Conservation (phyloP, 75 land plant species). For the Selaginella moellendorffii region DNA sequence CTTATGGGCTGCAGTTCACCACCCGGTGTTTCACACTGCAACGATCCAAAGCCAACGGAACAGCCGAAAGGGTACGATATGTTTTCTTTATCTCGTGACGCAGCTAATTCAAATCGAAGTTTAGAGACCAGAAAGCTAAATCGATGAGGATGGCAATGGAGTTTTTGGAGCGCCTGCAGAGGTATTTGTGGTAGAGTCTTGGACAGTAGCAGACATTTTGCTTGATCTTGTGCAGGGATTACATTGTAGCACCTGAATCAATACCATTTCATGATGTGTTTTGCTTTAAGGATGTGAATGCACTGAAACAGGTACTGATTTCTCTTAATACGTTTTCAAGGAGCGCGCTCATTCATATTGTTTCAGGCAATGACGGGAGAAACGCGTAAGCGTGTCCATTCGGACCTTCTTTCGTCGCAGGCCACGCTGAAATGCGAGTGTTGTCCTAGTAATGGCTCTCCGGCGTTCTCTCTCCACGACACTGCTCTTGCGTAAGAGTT, state of each 20-base stretch:
- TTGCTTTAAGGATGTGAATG: conserved; percentile 44
- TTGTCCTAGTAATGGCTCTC: conserved; percentile 24
- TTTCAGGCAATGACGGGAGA: conserved; percentile 68
- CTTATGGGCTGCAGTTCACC: too few relatives aligned
- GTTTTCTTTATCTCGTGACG: too few relatives aligned
- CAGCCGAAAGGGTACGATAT: too few relatives aligned
- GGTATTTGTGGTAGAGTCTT: too few relatives aligned
- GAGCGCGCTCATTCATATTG: conserved; percentile 1
- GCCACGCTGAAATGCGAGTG: conserved; percentile 40
- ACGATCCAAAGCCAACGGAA: too few relatives aligned
- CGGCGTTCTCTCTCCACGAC: conserved; percentile 52
- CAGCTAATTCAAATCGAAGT: too few relatives aligned
- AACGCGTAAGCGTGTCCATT: conserved; percentile 54
- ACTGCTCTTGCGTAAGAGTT: conserved; percentile 51
- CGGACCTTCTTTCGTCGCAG: conserved; percentile 45
- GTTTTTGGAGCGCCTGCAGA: too few relatives aligned
- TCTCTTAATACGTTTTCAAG: conserved; percentile 1
- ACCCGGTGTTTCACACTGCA: too few relatives aligned
- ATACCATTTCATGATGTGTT: conserved; percentile 50
- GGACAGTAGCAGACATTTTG: too few relatives aligned
- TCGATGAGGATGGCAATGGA: too few relatives aligned
- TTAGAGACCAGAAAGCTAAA: too few relatives aligned
- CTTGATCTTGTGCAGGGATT: conserved; percentile 35
- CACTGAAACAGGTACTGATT: conserved; percentile 33
- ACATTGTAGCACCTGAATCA: conserved; percentile 35